These are phyloP conservation scores for Clavispora carvajalis DNA, from an alignment of 805 yeast genomes.

Conservation along the genomic window DNA sequence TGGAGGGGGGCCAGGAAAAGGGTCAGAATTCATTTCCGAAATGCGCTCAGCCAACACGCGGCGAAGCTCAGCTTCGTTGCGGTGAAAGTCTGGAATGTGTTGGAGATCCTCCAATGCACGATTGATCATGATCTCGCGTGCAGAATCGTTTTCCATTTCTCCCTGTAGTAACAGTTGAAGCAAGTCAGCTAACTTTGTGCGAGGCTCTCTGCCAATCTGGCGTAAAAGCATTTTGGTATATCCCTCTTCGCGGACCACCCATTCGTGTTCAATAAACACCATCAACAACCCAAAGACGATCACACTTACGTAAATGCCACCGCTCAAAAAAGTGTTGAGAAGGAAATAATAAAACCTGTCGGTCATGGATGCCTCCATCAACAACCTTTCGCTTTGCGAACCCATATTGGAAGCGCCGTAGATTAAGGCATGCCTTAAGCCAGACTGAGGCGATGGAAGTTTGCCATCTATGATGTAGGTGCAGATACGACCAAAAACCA, in stretches of 20 bases:
- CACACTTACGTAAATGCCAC: constrained; percentile 35
- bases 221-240: constrained; percentile 52
- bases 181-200: constrained; percentile 36
- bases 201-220: constrained; percentile 54
- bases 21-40: not conserved
- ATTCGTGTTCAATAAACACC: constrained; percentile 57
- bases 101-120: constrained; percentile 14
- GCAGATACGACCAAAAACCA: constrained; percentile 46
- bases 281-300: constrained; percentile 40
- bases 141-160: constrained; percentile 1
- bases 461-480: constrained; percentile 54
- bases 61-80: constrained; percentile 7
- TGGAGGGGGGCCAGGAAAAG: no score
- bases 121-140: constrained; percentile 6
- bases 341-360: constrained; percentile 21
- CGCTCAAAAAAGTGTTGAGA: constrained; percentile 32
- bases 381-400: constrained; percentile 4
- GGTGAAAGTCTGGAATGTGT: constrained; percentile 6
- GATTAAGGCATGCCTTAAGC: constrained; percentile 27
- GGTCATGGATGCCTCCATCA: constrained; percentile 6
- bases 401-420: constrained; percentile 30
- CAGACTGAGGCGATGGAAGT: constrained; percentile 36
- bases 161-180: constrained; percentile 15
- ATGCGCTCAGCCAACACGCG: constrained; percentile 8
- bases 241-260: constrained; percentile 68